A percentile compares a stretch with the other conserved stretches of the same genome.
phyloP scores from a whole-genome alignment of 768 basidiomycete genomes.

The Xanthoconium purpureum region DNA sequence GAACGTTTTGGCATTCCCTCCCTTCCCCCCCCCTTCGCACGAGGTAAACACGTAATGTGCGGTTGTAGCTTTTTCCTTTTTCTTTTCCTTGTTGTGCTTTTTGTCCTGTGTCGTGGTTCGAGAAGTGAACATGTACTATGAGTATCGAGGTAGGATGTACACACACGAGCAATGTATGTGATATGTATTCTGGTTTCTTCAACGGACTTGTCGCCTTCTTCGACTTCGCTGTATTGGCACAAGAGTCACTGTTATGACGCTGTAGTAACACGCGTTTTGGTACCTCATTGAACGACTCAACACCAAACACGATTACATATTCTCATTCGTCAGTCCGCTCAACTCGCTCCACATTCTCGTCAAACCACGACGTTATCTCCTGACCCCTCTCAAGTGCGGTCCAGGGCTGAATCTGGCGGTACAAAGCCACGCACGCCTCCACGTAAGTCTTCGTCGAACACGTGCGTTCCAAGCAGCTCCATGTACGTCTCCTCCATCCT shows the following conservation, averaged over 20 bases:
- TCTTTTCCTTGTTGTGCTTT: not conserved
- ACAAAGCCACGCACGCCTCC: too few species aligned
- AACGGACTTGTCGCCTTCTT: not conserved
- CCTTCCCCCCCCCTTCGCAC: not conserved
- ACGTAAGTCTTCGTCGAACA: too few species aligned
- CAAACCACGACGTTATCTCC: too few species aligned
- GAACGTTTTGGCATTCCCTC: not conserved
- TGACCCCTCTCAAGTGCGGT: too few species aligned
- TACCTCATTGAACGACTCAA: too few species aligned
- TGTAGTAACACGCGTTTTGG: not conserved
- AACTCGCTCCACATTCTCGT: too few species aligned
- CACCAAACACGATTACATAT: too few species aligned
- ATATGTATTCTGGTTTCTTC: conserved; percentile 6
- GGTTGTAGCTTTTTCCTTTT: not conserved
- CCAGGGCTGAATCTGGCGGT: too few species aligned
- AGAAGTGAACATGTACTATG: conserved; percentile 2
- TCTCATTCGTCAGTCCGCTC: too few species aligned
- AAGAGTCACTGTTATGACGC: not conserved
- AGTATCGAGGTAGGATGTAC: conserved; percentile 3
- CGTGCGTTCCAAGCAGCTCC: too few species aligned
- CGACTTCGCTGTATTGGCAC: too few species aligned
- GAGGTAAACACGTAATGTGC: conserved; percentile 5
- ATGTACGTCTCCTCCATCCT: too few species aligned
- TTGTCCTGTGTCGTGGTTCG: not conserved
- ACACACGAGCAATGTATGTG: conserved; percentile 3